phyloP scores from a whole-genome alignment of 2,329 filamentous ascomycete species.

The Cryphonectria japonica region DNA sequence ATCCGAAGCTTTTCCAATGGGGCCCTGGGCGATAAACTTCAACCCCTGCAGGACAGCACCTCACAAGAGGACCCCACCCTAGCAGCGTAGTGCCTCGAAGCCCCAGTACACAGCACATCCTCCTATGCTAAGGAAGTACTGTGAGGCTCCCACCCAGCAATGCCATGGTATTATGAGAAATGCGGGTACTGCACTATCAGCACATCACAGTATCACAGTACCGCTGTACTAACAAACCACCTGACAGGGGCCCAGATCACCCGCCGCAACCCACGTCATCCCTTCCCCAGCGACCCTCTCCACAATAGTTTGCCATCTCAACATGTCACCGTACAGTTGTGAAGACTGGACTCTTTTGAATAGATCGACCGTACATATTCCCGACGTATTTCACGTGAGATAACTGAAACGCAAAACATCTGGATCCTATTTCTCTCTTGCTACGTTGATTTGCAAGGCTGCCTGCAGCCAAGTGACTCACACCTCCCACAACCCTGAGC shows the following conservation, averaged over 20 bases:
- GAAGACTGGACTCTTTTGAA: neutral
- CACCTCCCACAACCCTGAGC: no score
- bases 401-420: neutral
- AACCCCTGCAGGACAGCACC: neutral
- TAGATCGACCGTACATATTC: neutral
- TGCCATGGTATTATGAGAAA: no score
- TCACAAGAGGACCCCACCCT: neutral
- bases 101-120: neutral
- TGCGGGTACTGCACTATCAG: neutral
- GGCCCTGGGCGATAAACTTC: neutral
- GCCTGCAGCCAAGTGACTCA: neutral
- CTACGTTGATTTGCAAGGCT: neutral
- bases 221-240: neutral
- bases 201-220: neutral
- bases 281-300: neutral
- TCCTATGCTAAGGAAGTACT: neutral
- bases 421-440: neutral
- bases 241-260: slow-evolving; percentile 9
- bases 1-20: neutral
- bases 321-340: neutral
- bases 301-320: no score
- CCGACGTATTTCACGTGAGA: neutral
- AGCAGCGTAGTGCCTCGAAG: neutral
- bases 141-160: neutral
- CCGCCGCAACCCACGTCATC: slow-evolving; percentile 14